Evolutionary conservation across 257 asterid species (phyloP).

Genomic region (Sherardia arvensis): DNA sequence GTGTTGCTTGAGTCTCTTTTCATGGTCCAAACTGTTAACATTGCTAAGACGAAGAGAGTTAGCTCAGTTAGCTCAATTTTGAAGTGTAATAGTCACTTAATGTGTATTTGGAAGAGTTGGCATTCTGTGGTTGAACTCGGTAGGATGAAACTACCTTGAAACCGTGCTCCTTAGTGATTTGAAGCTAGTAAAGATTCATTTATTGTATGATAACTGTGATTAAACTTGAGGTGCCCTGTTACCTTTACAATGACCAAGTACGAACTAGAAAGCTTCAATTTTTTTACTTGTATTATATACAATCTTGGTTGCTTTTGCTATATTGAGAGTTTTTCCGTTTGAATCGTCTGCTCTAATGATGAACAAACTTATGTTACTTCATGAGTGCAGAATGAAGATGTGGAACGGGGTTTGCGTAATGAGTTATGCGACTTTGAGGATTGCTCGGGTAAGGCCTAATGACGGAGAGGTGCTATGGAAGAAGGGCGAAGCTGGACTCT

Average conservation of each 20-base stretch:
- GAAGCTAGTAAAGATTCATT: no score
- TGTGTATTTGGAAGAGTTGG: not conserved
- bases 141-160: not conserved
- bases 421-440: conserved; percentile 84
- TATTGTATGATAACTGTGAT: no score
- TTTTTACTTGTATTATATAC: not conserved
- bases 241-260: conserved; percentile 51
- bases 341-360: conserved; percentile 2
- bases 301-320: not conserved
- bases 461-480: conserved; percentile 93
- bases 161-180: no score
- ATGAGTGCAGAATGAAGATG: conserved; percentile 70
- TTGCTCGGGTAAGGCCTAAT: conserved; percentile 90
- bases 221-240: no score
- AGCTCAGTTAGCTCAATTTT: not conserved
- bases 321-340: not conserved
- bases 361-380: conserved; percentile 14
- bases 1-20: not conserved
- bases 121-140: not conserved
- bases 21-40: not conserved
- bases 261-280: not conserved
- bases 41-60: no score
- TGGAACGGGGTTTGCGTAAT: conserved; percentile 99
- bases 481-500: conserved; percentile 87
- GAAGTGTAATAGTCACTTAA: not conserved